Evolutionary conservation across 768 basidiomycete species (phyloP).

Genomic region (Tylopilus sp.): DNA sequence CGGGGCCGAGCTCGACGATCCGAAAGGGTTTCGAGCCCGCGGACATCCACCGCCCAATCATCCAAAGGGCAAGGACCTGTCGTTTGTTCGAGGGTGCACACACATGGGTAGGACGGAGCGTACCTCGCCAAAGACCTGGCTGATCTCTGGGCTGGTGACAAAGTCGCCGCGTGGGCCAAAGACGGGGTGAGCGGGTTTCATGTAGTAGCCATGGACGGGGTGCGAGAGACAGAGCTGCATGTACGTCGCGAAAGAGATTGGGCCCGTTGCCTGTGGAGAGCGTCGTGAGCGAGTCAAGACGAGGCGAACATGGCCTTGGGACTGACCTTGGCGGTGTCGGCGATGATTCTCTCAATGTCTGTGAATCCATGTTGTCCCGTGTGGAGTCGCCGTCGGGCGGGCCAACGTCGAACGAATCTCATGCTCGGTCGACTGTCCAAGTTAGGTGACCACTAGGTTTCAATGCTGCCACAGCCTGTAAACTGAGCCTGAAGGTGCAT

Average conservation of each 20-base stretch:
- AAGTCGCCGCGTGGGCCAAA: constrained; percentile 92
- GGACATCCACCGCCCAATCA: constrained; percentile 69
- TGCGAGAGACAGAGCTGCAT: constrained; percentile 91
- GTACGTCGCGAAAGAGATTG: constrained; percentile 83
- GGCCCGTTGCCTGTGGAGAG: constrained; percentile 78
- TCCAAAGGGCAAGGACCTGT: constrained; percentile 87
- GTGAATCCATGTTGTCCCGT: constrained; percentile 24
- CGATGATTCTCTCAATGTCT: constrained; percentile 60
- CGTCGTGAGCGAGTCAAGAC: background rate
- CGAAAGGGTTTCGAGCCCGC: constrained; percentile 54
- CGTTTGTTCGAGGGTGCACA: constrained; percentile 10
- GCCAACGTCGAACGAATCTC: too few species aligned
- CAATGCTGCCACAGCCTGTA: too few species aligned
- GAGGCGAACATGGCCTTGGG: background rate
- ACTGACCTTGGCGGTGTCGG: constrained; percentile 68
- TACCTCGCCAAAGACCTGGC: constrained; percentile 96
- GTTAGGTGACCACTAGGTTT: too few species aligned
- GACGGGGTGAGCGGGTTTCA: constrained; percentile 64
- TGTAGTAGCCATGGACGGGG: constrained; percentile 92
- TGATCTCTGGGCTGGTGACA: constrained; percentile 94
- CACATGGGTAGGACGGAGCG: constrained; percentile 15
- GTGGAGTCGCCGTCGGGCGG: too few species aligned
- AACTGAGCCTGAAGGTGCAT: too few species aligned
- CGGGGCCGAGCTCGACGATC: constrained; percentile 90
- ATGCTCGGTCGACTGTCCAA: too few species aligned